Percentiles rank a stretch among this genome's conserved stretches.
These are phyloP conservation scores for Epichloe elymi DNA, from an alignment of 2,329 filamentous ascomycete species.

Conservation along the genomic window DNA sequence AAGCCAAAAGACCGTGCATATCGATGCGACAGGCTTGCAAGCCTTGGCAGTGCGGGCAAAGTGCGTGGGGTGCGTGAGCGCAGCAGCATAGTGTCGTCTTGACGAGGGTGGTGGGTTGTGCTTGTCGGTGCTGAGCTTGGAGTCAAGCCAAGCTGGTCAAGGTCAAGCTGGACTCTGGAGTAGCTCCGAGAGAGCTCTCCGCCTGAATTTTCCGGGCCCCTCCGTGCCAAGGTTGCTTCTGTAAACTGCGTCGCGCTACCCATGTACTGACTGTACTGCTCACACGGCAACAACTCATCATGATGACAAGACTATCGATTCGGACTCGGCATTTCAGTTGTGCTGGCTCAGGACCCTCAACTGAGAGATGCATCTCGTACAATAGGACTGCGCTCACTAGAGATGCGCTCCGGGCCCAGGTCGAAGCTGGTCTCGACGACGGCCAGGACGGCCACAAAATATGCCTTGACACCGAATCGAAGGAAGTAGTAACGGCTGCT, in stretches of 20 bases:
- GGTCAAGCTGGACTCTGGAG: not conserved
- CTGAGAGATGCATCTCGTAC: slow-evolving; percentile 21
- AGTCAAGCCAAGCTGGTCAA: not conserved
- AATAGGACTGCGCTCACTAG: slow-evolving; percentile 16
- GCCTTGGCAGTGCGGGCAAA: slow-evolving; percentile 17
- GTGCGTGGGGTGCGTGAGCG: slow-evolving; percentile 17
- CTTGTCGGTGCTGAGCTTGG: not conserved
- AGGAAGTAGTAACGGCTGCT: slow-evolving; percentile 30
- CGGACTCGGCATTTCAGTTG: slow-evolving; percentile 11
- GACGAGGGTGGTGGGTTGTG: slow-evolving; percentile 1
- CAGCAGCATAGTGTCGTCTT: slow-evolving; percentile 16
- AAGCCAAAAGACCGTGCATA: slow-evolving; percentile 31
- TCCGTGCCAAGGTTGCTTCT: not conserved
- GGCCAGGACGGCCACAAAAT: slow-evolving; percentile 17
- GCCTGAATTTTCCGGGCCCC: not conserved
- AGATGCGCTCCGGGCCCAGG: slow-evolving; percentile 17
- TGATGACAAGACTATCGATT: not conserved
- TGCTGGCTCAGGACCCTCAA: not conserved
- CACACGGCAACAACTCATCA: not conserved
- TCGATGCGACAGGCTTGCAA: slow-evolving; percentile 16
- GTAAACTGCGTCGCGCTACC: not conserved
- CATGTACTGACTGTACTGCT: not conserved
- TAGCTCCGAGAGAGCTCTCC: not conserved
- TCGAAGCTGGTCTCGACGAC: slow-evolving; percentile 19
- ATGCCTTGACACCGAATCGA: slow-evolving; percentile 24